Percentiles rank a stretch among this genome's conserved stretches.
phyloP scores from a whole-genome alignment of 495 filamentous ascomycete species.

The Chaetomidium leptoderma region DNA sequence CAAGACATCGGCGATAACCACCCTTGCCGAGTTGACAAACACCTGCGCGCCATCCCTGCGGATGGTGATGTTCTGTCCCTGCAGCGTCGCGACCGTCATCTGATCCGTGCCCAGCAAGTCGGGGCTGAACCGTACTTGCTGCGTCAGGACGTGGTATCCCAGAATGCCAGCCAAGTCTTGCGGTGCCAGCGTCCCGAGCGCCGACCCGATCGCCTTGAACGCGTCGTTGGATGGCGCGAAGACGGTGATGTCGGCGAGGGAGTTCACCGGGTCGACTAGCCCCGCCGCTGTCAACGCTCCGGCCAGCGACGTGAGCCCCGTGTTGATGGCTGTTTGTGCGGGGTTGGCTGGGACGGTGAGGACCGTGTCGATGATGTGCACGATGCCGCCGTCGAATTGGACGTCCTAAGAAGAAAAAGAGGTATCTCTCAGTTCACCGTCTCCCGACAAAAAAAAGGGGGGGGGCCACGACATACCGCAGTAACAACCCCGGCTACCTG shows the following conservation, averaged over 20 bases:
- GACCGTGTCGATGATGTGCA: conserved; percentile 61
- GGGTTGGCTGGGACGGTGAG: conserved; percentile 49
- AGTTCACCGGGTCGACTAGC: conserved; percentile 43
- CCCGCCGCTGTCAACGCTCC: conserved; percentile 51
- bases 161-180: conserved; percentile 23
- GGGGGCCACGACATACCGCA: conserved; percentile 15
- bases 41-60: conserved; percentile 38
- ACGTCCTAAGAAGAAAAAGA: conserved; percentile 17
- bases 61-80: conserved; percentile 41
- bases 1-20: conserved; percentile 46
- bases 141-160: conserved; percentile 36
- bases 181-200: conserved; percentile 7
- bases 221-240: conserved; percentile 46
- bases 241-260: conserved; percentile 53
- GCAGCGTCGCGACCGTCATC: conserved; percentile 32
- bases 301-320: conserved; percentile 51
- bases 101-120: conserved; percentile 31
- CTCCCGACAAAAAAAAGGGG: not conserved
- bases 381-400: conserved; percentile 46
- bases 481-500: conserved; percentile 20
- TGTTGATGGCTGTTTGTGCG: conserved; percentile 20
- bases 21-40: conserved; percentile 50
- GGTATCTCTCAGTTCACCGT: not conserved
- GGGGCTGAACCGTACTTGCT: conserved; percentile 41
- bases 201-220: conserved; percentile 26